phyloP scores from a whole-genome alignment of 495 filamentous ascomycete genomes.

The Hypoxylon subgilvum region DNA sequence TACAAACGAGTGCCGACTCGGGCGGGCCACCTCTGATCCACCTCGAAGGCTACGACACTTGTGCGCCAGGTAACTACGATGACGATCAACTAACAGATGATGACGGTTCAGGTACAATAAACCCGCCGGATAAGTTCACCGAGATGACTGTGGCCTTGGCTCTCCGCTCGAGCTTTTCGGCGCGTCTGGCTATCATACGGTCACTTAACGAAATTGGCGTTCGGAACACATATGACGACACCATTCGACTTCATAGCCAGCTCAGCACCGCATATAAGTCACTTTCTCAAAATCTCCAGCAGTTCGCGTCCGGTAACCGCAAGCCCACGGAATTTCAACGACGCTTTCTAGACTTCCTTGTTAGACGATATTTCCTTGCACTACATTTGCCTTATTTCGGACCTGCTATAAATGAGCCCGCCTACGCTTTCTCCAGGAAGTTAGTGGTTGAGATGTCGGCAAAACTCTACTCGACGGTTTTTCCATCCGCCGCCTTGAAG shows the following conservation, averaged over 20 bases:
- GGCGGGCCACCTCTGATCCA: conserved; percentile 61
- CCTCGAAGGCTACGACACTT: conserved; percentile 53
- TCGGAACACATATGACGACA: conserved; percentile 41
- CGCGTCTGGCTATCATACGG: conserved; percentile 54
- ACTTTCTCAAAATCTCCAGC: conserved; percentile 50
- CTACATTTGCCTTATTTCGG: conserved; percentile 58
- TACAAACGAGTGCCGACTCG: conserved; percentile 59
- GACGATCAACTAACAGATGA: conserved; percentile 48
- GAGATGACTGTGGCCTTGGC: conserved; percentile 53
- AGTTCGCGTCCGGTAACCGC: conserved; percentile 18
- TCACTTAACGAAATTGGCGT: conserved; percentile 55
- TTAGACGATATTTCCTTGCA: conserved; percentile 53
- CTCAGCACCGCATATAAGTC: conserved; percentile 46
- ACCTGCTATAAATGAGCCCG: conserved; percentile 43
- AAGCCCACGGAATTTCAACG: conserved; percentile 47
- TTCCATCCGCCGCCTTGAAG: conserved; percentile 41
- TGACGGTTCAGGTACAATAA: conserved; percentile 26
- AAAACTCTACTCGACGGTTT: conserved; percentile 55
- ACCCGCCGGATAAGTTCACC: conserved; percentile 49
- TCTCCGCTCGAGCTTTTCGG: conserved; percentile 52
- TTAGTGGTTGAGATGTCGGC: conserved; percentile 56
- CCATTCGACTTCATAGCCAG: conserved; percentile 42
- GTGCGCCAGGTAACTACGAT: conserved; percentile 55
- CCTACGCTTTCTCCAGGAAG: conserved; percentile 59
- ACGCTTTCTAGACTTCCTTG: conserved; percentile 49